Percentiles rank a stretch among this genome's conserved stretches.
Evolutionary conservation across 148 eudicot genomes (phyloP).

Genomic region (Chenopodium berlandieri): DNA sequence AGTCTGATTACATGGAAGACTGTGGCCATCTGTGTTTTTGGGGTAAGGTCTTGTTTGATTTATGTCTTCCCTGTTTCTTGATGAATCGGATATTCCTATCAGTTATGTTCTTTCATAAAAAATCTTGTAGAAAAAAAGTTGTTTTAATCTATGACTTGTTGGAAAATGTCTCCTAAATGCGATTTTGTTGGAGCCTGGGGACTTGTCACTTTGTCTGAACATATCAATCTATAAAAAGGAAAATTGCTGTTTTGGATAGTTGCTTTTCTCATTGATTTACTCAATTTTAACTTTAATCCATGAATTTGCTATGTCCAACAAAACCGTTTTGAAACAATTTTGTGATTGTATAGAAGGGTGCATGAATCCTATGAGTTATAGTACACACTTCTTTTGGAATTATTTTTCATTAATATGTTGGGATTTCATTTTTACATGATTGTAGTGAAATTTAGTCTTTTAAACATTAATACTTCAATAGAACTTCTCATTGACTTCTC

Average conservation of each 20-base stretch:
- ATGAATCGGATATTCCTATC: background rate
- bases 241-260: background rate
- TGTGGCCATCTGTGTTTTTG: slow-evolving; percentile 82
- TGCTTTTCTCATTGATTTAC: background rate
- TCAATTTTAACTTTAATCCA: background rate
- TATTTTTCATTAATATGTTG: background rate
- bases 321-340: background rate
- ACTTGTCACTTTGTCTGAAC: background rate
- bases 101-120: too few relatives aligned
- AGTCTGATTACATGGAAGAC: slow-evolving; percentile 95
- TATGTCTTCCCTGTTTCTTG: background rate
- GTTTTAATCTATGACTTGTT: background rate
- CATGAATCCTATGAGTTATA: background rate
- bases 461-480: background rate
- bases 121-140: background rate
- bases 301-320: background rate
- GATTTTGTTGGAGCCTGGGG: background rate
- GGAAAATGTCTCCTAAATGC: background rate
- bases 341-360: background rate
- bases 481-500: slow-evolving; percentile 14
- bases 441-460: background rate
- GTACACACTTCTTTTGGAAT: background rate
- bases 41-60: slow-evolving; percentile 50
- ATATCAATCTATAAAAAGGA: background rate
- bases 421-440: background rate